These are phyloP conservation scores for Sugiyamaella chiloensis DNA, from an alignment of 805 yeast species.

Conservation along the genomic window DNA sequence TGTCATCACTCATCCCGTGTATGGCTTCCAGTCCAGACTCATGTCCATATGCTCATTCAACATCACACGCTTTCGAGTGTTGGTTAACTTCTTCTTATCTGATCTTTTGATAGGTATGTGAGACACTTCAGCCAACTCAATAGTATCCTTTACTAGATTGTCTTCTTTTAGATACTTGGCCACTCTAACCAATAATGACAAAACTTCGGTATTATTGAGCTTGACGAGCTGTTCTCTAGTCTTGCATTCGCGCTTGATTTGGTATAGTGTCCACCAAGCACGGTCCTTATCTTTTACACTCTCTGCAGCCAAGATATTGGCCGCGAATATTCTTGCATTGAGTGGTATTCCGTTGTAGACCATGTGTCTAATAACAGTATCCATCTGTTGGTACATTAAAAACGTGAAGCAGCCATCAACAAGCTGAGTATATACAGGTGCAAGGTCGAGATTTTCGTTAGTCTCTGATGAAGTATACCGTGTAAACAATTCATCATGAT, in stretches of 20 bases:
- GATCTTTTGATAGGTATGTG: too few relatives aligned
- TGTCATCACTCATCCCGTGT: too few relatives aligned
- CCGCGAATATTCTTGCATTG: slow-evolving; percentile 19
- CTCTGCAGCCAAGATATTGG: slow-evolving; percentile 23
- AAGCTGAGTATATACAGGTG: slow-evolving; percentile 7
- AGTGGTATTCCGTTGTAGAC: slow-evolving; percentile 3
- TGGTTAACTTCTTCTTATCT: too few relatives aligned
- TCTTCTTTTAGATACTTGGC: not conserved
- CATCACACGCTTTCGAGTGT: too few relatives aligned
- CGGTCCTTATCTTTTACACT: slow-evolving; percentile 23
- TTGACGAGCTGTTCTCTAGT: slow-evolving; percentile 7
- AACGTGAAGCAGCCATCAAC: slow-evolving; percentile 21
- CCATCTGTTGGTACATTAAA: slow-evolving; percentile 13
- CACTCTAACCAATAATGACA: not conserved
- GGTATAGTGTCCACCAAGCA: slow-evolving; percentile 21
- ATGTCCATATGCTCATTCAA: too few relatives aligned
- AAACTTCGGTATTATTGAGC: not conserved
- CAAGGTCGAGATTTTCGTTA: not conserved
- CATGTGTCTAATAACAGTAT: slow-evolving; percentile 14
- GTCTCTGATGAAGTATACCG: not conserved
- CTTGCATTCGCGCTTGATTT: slow-evolving; percentile 8
- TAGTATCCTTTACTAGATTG: not conserved
- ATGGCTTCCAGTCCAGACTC: too few relatives aligned
- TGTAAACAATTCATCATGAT: not conserved
- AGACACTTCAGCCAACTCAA: not conserved